Base-by-base conservation (phyloP, 495 filamentous ascomycete genomes). In the Aspergillus olivimuriae region DNA sequence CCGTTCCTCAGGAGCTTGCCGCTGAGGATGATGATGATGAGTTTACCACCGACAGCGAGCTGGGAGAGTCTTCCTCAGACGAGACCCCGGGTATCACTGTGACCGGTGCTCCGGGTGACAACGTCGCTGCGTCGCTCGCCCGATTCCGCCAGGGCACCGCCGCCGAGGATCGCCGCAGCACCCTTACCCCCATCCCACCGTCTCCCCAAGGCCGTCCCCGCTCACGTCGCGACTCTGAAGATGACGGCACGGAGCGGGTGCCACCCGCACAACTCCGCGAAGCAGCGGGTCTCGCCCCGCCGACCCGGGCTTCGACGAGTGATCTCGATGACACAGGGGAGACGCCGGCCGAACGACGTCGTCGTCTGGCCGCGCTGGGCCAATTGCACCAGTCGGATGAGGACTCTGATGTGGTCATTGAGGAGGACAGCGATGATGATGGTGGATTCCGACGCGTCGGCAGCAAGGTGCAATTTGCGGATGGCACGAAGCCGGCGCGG, bases 311-410 rank as follows among this genome's bases (percentile, higher is more conserved):
- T 47, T 55, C 38, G n/a, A n/a, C n/a, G n/a, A n/a, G n/a, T 24
- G 63, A 51, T 33, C 7, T 39, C 44, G 72, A 66, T 14, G 78
- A 82, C 18, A 66, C 63, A 2, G 76, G 72, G 31, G 90, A 95
- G 62, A 94, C 88, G 3, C 79, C 86, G 0, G 90, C 89, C 0
- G 90, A 95, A 64, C 74, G 84, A 33, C 75, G 84, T 28, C 75
- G 89, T 47, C 81, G 91, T 61, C 79, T 94, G 42, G 91, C 87
- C 1, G 91, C 90, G 4, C 66, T 95, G n/a, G 89, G 88, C 35
- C 65, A 75, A 5, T 57, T 67, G n/a, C 70, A 75, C 18, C 74
- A 84, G 36, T 80, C 77, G 31, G 83, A 87, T 30, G 80, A 81
- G 7, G 66, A 54, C 14, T 61, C 53, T 10, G 50, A 44, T 7